A percentile compares a stretch with the other conserved stretches of the same genome.
phyloP scores from a whole-genome alignment of 148 eudicot species.

The Euryodendron excelsum region DNA sequence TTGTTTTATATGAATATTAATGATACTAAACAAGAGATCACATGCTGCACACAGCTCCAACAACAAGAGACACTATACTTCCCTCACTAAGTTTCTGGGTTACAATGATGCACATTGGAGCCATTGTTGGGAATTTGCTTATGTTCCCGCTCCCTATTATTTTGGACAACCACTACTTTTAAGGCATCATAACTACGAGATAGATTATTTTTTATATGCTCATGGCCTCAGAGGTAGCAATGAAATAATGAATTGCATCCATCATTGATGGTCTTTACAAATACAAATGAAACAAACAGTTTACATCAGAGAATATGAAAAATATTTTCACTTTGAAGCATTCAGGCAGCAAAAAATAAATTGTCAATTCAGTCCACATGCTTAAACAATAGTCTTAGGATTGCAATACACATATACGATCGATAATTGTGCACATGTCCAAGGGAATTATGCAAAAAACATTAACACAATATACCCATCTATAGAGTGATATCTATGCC shows the following conservation, averaged over 20 bases:
- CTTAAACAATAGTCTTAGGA: neutral
- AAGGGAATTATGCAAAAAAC: neutral
- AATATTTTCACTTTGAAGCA: neutral
- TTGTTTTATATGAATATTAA: neutral
- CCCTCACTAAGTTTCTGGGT: neutral
- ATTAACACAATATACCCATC: neutral
- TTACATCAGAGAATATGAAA: neutral
- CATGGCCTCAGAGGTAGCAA: no score
- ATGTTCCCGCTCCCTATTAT: neutral
- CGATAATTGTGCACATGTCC: neutral
- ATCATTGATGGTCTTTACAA: neutral
- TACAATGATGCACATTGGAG: neutral
- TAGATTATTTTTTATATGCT: no score
- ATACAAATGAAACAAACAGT: neutral
- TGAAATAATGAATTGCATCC: neutral
- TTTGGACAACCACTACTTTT: neutral
- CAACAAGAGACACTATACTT: no score
- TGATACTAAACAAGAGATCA: no score
- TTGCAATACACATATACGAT: neutral
- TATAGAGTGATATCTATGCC: neutral
- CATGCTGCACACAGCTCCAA: neutral
- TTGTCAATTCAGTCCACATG: neutral
- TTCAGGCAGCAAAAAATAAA: neutral
- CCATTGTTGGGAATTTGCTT: neutral
- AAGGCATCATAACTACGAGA: neutral